Evolutionary conservation across 441 rosid species (phyloP).

Genomic region (Kokia cookei): DNA sequence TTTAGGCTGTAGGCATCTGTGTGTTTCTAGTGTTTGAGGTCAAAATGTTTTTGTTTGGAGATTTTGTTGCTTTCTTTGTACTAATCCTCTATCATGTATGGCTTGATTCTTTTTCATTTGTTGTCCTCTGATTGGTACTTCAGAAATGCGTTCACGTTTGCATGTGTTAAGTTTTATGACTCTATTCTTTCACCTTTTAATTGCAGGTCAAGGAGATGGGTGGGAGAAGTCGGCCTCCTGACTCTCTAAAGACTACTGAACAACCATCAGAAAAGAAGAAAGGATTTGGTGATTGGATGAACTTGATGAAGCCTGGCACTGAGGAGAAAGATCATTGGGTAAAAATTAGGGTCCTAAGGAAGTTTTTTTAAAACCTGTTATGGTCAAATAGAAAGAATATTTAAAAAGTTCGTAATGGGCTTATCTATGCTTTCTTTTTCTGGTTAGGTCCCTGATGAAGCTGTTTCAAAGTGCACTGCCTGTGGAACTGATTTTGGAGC

Average conservation of each 20-base stretch:
- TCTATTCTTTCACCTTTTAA: background rate
- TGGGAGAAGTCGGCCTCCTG: constrained; percentile 62
- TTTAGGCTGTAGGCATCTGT: background rate
- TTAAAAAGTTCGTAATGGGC: background rate
- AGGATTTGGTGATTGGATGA: constrained; percentile 88
- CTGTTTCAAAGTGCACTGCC: constrained; percentile 70
- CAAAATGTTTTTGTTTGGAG: background rate
- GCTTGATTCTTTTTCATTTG: background rate
- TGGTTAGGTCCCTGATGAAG: constrained; percentile 86
- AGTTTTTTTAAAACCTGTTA: background rate
- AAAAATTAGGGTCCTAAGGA: constrained; percentile 1
- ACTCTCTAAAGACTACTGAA: constrained; percentile 42
- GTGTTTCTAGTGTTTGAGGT: background rate
- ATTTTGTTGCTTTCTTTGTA: background rate
- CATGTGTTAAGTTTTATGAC: background rate
- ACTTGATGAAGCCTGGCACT: constrained; percentile 71
- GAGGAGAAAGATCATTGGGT: constrained; percentile 99
- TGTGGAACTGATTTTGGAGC: constrained; percentile 87
- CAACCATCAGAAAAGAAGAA: constrained; percentile 67
- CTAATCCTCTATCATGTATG: background rate
- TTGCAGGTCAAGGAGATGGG: constrained; percentile 94
- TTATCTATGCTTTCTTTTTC: constrained; percentile 4
- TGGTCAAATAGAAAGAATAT: background rate
- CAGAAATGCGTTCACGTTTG: background rate
- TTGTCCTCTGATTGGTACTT: background rate